Percentiles rank a stretch among this genome's conserved stretches.
Conservation (phyloP, 352 stramenopile genomes). For the Globisporangium parvum region DNA sequence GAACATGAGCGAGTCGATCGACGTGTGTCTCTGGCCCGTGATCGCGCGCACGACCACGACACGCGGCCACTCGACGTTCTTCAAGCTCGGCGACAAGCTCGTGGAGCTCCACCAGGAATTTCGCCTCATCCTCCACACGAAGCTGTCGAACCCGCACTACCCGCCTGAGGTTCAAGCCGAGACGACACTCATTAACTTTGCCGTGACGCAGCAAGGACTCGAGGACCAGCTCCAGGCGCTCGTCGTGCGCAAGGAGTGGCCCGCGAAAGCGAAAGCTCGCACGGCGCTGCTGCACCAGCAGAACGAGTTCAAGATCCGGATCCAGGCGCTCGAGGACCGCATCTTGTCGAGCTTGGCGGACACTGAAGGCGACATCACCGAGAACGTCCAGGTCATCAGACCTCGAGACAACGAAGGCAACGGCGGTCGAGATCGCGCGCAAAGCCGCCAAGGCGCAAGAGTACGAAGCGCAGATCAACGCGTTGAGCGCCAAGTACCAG, state of each 20-base stretch:
- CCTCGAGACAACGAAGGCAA: slow-evolving; percentile 91
- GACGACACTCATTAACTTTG: slow-evolving; percentile 90
- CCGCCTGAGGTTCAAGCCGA: slow-evolving; percentile 89
- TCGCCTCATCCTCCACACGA: slow-evolving; percentile 88
- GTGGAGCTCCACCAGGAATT: slow-evolving; percentile 82
- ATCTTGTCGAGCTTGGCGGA: slow-evolving; percentile 83
- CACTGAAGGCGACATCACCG: slow-evolving; percentile 86
- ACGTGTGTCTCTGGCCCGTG: slow-evolving; percentile 81
- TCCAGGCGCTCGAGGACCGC: slow-evolving; percentile 86
- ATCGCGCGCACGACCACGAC: slow-evolving; percentile 70
- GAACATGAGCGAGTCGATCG: slow-evolving; percentile 86
- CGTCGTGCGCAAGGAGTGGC: slow-evolving; percentile 88
- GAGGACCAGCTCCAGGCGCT: slow-evolving; percentile 88
- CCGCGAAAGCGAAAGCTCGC: slow-evolving; percentile 75
- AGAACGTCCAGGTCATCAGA: slow-evolving; percentile 96
- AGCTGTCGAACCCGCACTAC: slow-evolving; percentile 91
- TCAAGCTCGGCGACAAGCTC: slow-evolving; percentile 87
- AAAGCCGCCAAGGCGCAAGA: slow-evolving; percentile 74
- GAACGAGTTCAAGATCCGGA: slow-evolving; percentile 87
- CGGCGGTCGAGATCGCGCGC: slow-evolving; percentile 76
- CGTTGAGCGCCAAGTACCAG: slow-evolving; percentile 90
- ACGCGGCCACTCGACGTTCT: slow-evolving; percentile 61
- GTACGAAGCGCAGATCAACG: slow-evolving; percentile 75
- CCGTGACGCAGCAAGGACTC: slow-evolving; percentile 84
- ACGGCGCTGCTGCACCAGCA: slow-evolving; percentile 83